Evolutionary conservation across 768 basidiomycete genomes (phyloP).

Genomic region (Tephrocybe sp.): DNA sequence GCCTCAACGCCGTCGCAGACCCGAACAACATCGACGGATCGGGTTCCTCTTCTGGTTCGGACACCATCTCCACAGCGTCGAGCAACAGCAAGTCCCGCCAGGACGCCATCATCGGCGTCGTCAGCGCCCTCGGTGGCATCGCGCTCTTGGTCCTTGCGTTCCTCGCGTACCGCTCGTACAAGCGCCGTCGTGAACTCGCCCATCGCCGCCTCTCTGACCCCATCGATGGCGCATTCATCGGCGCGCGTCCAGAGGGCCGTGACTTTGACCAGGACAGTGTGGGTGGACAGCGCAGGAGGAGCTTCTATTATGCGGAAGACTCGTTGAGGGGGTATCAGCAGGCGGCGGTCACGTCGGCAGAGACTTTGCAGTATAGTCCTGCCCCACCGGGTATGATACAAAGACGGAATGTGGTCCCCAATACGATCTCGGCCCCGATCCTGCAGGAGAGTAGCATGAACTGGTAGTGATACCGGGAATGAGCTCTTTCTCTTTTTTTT

Average conservation of each 20-base stretch:
- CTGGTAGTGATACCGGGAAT: slow-evolving; percentile 48
- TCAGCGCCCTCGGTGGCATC: slow-evolving; percentile 76
- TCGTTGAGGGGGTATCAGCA: slow-evolving; percentile 63
- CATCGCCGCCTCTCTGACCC: slow-evolving; percentile 73
- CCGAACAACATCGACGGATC: slow-evolving; percentile 20
- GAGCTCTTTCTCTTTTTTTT: slow-evolving; percentile 14
- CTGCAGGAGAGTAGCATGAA: slow-evolving; percentile 82
- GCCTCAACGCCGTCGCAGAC: slow-evolving; percentile 45
- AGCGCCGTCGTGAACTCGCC: slow-evolving; percentile 62
- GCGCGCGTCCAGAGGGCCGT: slow-evolving; percentile 57
- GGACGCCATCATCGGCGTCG: slow-evolving; percentile 91
- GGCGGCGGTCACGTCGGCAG: slow-evolving; percentile 15
- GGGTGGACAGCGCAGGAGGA: slow-evolving; percentile 68
- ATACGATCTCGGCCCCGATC: slow-evolving; percentile 71
- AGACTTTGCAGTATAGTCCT: not conserved
- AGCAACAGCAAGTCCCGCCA: slow-evolving; percentile 49
- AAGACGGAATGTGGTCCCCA: slow-evolving; percentile 57
- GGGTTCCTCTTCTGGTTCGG: slow-evolving; percentile 25
- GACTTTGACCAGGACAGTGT: slow-evolving; percentile 78
- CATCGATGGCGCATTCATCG: slow-evolving; percentile 31
- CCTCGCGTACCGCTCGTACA: slow-evolving; percentile 67
- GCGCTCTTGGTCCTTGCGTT: slow-evolving; percentile 69
- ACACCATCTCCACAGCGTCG: slow-evolving; percentile 21
- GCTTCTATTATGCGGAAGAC: slow-evolving; percentile 89
- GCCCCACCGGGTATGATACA: slow-evolving; percentile 27